Percentiles rank a stretch among this genome's conserved stretches.
These are phyloP conservation scores for Vickermania spadyakhi DNA, from an alignment of 208 protist genomes.

Conservation along the genomic window DNA sequence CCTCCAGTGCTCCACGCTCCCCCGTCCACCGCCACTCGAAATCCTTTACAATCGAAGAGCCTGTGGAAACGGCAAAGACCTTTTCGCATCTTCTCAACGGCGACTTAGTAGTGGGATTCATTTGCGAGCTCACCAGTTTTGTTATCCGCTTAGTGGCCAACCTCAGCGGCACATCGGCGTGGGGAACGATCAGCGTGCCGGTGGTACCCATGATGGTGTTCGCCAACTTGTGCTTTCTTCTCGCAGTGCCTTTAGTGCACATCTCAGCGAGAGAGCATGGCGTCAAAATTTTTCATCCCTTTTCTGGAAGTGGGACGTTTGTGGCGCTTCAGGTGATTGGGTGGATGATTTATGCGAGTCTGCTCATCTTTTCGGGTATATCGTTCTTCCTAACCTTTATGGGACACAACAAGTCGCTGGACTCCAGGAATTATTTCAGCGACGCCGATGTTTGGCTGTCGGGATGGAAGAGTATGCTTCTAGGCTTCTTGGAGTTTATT, in stretches of 20 bases:
- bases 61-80: neutral
- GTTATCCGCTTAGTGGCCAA: conserved; percentile 50
- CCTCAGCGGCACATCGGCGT: conserved; percentile 20
- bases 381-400: conserved; percentile 9
- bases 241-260: conserved; percentile 50
- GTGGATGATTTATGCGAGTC: conserved; percentile 53
- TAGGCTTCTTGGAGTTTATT: conserved; percentile 46
- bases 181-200: conserved; percentile 17
- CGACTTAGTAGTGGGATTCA: conserved; percentile 41
- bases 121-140: conserved; percentile 35
- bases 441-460: neutral
- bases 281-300: conserved; percentile 43
- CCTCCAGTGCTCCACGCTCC: conserved; percentile 4
- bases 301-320: conserved; percentile 47
- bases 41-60: neutral
- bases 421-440: neutral
- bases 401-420: neutral
- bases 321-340: conserved; percentile 66
- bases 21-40: neutral
- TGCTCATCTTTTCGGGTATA: conserved; percentile 25
- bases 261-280: conserved; percentile 54
- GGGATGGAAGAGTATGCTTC: conserved; percentile 12
- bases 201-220: conserved; percentile 18
- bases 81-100: conserved; percentile 41
- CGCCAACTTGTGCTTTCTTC: conserved; percentile 26